Conservation (phyloP, 1,284 basidiomycete species). For the Leccinum insolens region DNA sequence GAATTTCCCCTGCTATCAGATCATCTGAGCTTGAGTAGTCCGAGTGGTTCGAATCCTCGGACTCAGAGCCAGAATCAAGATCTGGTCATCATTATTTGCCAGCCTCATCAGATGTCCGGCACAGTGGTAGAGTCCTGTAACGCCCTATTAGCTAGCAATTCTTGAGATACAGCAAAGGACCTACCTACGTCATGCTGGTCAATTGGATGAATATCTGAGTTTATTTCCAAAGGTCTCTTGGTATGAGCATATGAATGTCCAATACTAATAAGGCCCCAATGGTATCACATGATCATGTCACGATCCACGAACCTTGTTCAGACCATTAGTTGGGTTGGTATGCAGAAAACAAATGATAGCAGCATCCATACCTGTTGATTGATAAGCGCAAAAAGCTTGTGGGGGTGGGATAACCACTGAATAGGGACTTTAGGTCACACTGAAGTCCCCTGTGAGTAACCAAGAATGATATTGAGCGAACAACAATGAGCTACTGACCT, state of each 20-base stretch:
- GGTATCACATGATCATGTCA: not conserved
- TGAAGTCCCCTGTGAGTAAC: too few species aligned
- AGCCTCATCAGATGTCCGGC: not conserved
- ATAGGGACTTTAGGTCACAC: too few species aligned
- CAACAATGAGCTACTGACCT: too few species aligned
- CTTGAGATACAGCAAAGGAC: not conserved
- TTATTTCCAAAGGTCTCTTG: not conserved
- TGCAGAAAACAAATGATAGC: not conserved
- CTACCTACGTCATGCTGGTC: not conserved
- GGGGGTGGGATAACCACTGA: too few species aligned
- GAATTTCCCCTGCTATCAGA: not conserved
- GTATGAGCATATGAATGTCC: not conserved
- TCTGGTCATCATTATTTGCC: not conserved
- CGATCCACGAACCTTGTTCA: not conserved
- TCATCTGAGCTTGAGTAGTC: not conserved
- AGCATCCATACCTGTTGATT: not conserved
- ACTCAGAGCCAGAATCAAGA: not conserved
- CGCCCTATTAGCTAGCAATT: not conserved
- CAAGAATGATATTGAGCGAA: too few species aligned
- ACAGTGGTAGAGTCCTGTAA: not conserved
- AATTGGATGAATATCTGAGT: not conserved
- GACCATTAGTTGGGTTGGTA: not conserved
- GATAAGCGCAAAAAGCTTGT: too few species aligned
- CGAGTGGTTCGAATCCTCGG: not conserved
- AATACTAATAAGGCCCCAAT: not conserved